phyloP scores from a whole-genome alignment of 371 early-diverging fungal genomes.

The Mortierella sp. region DNA sequence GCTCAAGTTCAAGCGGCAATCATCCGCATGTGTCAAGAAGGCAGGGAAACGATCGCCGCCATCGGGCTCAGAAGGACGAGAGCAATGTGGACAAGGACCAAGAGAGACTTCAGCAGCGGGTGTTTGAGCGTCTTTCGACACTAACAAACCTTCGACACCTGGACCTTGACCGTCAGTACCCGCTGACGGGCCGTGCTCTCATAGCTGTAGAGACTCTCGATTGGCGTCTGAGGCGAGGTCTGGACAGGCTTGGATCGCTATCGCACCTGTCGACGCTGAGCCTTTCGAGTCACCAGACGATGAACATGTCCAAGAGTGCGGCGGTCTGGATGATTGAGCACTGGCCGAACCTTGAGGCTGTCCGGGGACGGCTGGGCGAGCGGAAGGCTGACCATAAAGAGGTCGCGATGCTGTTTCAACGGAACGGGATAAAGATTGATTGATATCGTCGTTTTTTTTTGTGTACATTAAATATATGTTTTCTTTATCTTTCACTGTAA shows the following conservation, averaged over 20 bases:
- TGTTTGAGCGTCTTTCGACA: conserved; percentile 11
- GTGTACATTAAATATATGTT: not conserved
- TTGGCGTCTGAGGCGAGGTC: conserved; percentile 10
- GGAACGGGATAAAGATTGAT: conserved; percentile 1
- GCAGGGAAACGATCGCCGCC: not conserved
- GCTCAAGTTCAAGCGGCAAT: not conserved
- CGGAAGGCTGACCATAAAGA: conserved; percentile 11
- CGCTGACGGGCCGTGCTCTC: not conserved
- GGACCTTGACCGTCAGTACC: conserved; percentile 12
- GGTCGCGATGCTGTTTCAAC: not conserved
- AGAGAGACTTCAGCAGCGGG: not conserved
- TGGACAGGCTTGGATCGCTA: not conserved
- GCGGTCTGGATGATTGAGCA: conserved; percentile 15
- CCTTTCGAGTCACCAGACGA: not conserved
- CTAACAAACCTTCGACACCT: conserved; percentile 2
- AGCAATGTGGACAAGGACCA: not conserved
- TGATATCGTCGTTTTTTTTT: not conserved
- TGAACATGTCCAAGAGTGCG: conserved; percentile 16
- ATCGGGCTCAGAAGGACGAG: no score
- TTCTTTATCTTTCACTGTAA: no score
- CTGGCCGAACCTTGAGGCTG: not conserved
- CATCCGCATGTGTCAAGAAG: not conserved
- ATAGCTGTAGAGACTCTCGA: not conserved
- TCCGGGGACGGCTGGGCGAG: conserved; percentile 7
- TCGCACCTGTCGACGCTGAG: not conserved